Percentiles rank a stretch among this genome's conserved stretches.
Evolutionary conservation across 2,329 filamentous ascomycete genomes (phyloP).

Genomic region (Fusarium nodosum): DNA sequence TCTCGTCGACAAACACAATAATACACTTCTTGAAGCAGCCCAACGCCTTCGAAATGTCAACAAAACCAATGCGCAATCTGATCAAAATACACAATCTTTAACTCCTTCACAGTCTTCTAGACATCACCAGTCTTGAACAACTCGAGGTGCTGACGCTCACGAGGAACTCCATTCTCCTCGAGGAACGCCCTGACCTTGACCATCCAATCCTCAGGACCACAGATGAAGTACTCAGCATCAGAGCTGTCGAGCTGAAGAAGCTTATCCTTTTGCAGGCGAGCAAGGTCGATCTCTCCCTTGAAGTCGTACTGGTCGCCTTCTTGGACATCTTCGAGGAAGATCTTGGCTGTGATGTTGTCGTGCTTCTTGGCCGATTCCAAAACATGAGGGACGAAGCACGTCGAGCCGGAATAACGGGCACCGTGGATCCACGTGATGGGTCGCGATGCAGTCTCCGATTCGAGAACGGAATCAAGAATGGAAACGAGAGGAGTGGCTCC

Average conservation of each 20-base stretch:
- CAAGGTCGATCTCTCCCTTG: slow-evolving; percentile 70
- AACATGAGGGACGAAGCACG: slow-evolving; percentile 70
- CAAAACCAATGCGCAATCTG: slow-evolving; percentile 4
- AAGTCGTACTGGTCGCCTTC: slow-evolving; percentile 71
- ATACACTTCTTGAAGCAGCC: slow-evolving; percentile 26
- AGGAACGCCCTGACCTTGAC: slow-evolving; percentile 67
- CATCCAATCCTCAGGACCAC: slow-evolving; percentile 81
- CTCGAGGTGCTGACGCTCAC: slow-evolving; percentile 74
- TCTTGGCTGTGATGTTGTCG: slow-evolving; percentile 56
- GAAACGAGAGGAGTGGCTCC: slow-evolving; percentile 76
- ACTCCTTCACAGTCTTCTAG: slow-evolving; percentile 11
- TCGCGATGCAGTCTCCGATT: slow-evolving; percentile 52
- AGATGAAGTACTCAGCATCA: slow-evolving; percentile 76
- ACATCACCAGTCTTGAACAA: slow-evolving; percentile 71
- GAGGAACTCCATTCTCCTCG: slow-evolving; percentile 66
- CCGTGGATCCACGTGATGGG: slow-evolving; percentile 75
- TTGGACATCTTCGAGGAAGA: slow-evolving; percentile 69
- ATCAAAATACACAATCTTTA: slow-evolving; percentile 8
- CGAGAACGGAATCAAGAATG: slow-evolving; percentile 70
- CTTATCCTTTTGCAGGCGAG: slow-evolving; percentile 63
- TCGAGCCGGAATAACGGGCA: slow-evolving; percentile 62
- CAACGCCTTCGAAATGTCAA: slow-evolving; percentile 43
- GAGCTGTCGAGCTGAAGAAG: slow-evolving; percentile 69
- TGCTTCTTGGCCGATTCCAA: slow-evolving; percentile 58
- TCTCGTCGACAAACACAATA: slow-evolving; percentile 7